Conservation (phyloP, 352 stramenopile species). For the Pythium phragmitis region DNA sequence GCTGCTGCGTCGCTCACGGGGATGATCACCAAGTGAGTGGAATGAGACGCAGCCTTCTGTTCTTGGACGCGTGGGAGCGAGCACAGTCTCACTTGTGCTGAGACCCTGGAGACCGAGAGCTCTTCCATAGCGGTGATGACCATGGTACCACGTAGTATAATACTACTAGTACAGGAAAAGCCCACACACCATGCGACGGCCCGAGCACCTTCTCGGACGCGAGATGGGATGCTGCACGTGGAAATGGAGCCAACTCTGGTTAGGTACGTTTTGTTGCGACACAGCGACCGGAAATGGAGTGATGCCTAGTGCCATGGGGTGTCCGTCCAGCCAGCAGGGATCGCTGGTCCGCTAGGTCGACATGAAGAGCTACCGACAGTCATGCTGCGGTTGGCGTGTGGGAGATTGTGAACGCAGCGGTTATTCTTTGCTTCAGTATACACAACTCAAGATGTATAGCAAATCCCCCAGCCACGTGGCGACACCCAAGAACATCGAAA, state of each 20-base stretch:
- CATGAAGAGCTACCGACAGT: too few relatives aligned
- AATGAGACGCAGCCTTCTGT: background rate
- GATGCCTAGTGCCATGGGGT: background rate
- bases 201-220: background rate
- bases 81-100: too few relatives aligned
- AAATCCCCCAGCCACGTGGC: background rate
- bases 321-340: too few relatives aligned
- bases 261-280: background rate
- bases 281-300: background rate
- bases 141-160: too few relatives aligned
- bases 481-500: background rate
- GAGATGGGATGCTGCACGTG: background rate
- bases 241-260: background rate
- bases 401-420: too few relatives aligned
- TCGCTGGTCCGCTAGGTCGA: too few relatives aligned
- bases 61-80: too few relatives aligned
- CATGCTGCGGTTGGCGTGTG: too few relatives aligned
- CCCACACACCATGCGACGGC: background rate
- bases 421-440: background rate
- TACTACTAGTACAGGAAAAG: too few relatives aligned
- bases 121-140: background rate
- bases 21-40: conserved; percentile 6
- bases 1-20: background rate
- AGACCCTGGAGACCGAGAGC: too few relatives aligned
- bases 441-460: background rate